Percentiles rank a stretch among this genome's conserved stretches.
Conservation (phyloP, 2,329 filamentous ascomycete species). For the Penicillium expansum region DNA sequence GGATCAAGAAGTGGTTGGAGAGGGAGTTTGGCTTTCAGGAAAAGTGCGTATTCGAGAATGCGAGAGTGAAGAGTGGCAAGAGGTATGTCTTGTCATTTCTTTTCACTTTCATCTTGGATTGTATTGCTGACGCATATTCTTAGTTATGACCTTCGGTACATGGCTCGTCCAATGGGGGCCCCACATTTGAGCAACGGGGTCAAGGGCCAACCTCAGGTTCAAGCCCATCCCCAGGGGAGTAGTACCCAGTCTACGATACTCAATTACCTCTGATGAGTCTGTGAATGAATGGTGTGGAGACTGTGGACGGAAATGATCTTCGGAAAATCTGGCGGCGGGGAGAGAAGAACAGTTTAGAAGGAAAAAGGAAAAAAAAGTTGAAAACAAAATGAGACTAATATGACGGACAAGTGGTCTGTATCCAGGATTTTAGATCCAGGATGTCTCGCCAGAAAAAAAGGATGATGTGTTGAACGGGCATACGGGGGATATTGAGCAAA, state of each 20-base stretch:
- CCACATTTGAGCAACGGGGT: not conserved
- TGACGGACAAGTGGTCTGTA: not conserved
- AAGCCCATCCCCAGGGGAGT: not conserved
- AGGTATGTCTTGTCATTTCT: not conserved
- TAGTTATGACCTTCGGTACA: conserved; percentile 3
- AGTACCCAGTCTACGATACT: not conserved
- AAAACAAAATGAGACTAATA: not conserved
- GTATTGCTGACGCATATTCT: not conserved
- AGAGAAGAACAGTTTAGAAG: not conserved
- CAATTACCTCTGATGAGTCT: not conserved
- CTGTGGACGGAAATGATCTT: not conserved
- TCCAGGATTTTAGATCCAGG: not conserved
- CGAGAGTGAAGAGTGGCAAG: not conserved
- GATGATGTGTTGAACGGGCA: not conserved
- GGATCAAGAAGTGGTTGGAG: conserved; percentile 2
- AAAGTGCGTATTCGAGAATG: not conserved
- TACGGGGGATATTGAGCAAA: not conserved
- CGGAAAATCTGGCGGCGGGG: not conserved
- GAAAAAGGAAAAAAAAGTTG: not conserved
- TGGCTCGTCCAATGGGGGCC: not conserved
- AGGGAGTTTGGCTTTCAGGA: conserved; percentile 5
- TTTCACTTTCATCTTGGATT: not conserved
- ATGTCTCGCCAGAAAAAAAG: not conserved
- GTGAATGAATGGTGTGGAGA: not conserved
- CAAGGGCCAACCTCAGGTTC: not conserved